phyloP scores from a whole-genome alignment of 179 eudicot genomes.

The Camellia oleifera region DNA sequence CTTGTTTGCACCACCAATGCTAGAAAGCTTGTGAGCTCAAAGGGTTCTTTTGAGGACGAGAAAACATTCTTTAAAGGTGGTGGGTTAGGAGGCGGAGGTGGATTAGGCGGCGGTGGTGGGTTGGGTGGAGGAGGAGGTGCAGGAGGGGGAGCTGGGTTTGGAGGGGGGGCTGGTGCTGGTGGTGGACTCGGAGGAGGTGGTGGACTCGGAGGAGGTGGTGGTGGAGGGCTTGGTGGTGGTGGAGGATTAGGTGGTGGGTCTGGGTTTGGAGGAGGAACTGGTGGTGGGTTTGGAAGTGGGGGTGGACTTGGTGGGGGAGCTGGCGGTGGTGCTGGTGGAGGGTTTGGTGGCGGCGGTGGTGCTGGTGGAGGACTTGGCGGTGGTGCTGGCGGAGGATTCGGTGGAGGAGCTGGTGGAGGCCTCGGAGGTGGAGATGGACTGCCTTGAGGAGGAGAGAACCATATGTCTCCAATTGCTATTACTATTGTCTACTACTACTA shows the following conservation, averaged over 20 bases:
- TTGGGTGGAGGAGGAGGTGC: conserved; percentile 4
- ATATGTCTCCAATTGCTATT: neutral
- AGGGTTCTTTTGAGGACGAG: neutral
- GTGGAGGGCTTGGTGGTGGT: neutral
- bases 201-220: conserved; percentile 11
- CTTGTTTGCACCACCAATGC: conserved; percentile 15
- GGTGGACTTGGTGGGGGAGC: neutral
- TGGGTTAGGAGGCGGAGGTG: conserved; percentile 2
- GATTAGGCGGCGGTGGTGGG: neutral
- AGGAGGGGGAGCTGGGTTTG: neutral
- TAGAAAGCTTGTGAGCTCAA: conserved; percentile 8
- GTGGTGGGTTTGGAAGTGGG: neutral
- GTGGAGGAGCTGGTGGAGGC: conserved; percentile 6
- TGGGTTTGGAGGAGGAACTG: neutral
- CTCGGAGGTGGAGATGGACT: conserved; percentile 8
- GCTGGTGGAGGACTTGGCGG: neutral
- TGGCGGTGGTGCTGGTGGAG: neutral
- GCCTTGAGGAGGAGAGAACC: neutral
- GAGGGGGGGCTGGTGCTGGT: neutral
- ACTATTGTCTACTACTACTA: too few relatives aligned
- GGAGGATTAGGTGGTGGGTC: neutral
- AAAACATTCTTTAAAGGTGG: neutral
- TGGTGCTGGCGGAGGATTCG: neutral
- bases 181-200: conserved; percentile 9
- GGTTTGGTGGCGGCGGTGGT: neutral